Base-by-base conservation (phyloP, 805 yeast species). In the Priceomyces fermenticarens region DNA sequence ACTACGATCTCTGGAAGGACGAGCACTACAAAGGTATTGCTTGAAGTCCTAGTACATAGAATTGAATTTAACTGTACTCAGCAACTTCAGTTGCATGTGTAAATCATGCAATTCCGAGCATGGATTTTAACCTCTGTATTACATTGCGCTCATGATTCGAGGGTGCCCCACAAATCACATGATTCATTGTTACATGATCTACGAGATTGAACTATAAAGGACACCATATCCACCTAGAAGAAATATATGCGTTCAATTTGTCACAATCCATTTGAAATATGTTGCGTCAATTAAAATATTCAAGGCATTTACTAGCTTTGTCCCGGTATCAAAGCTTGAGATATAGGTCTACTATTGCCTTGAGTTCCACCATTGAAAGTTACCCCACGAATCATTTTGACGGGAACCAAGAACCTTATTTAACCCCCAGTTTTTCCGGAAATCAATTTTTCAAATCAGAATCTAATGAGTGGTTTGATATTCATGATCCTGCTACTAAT, bases 401-500 rank as follows among this genome's bases (percentile, higher is more conserved):
- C 9, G 48, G 54, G 23, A 58, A 57, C 14, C 61, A 63, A 27
- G 69, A 66, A 52, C 77, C 78, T 2, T 76, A 76, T 48, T 36
- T 70, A 39, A 77, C 81, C 3, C 81, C 81, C 11, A 57, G 70
- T 32, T 77, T 77, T 54, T 51, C 66, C 65, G 63, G 80, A 54
- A 80, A 80, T 56, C 45, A 77, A 60, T 66, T 76, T 41, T 62
- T 75, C 45, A 67, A 72, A 47, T 72, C 80, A 17, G 72, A 69
- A 38, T 64, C 85, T 6, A 51, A 64, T 10, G 69, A 70, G 26
- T 73, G 88, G 88, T 80, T 73, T 53, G 88, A 83, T 46, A 73
- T 85, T 40, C 80, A 73, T 58, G 91, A 84, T 58, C 91, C 91
- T 15, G 85, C 90, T 43, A 84, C 91, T 40, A 76, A 83, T 60